Evolutionary conservation across 1,284 basidiomycete species (phyloP).

Genomic region (Microbotryomycetes sp.): DNA sequence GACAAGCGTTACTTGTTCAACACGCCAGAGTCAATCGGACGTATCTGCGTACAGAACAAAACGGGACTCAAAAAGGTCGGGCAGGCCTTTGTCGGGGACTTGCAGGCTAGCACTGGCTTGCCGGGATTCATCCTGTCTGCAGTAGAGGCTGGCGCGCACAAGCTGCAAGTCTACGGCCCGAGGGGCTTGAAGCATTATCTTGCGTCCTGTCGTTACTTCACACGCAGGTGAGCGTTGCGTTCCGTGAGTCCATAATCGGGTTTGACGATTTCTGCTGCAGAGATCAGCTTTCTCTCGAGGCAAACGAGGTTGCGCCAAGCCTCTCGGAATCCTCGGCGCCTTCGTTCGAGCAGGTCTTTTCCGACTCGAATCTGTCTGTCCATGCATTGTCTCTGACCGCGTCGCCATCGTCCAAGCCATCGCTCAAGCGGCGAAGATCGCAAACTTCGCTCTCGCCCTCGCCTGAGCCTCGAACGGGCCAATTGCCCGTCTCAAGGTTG

Average conservation of each 20-base stretch:
- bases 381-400: conserved; percentile 12
- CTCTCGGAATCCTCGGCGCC: not conserved
- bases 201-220: conserved; percentile 28
- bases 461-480: conserved; percentile 3
- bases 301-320: not conserved
- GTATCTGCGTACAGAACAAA: conserved; percentile 28
- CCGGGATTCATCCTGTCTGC: conserved; percentile 28
- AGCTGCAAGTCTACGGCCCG: conserved; percentile 28
- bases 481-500: not conserved
- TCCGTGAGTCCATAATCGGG: not conserved
- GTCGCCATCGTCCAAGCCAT: not conserved
- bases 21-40: conserved; percentile 26
- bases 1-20: conserved; percentile 32
- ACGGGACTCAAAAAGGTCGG: conserved; percentile 27
- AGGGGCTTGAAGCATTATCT: conserved; percentile 28
- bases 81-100: conserved; percentile 24
- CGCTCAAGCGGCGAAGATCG: conserved; percentile 22
- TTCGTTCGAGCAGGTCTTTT: conserved; percentile 1
- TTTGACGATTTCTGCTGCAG: not conserved
- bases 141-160: conserved; percentile 27
- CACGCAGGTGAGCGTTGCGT: conserved; percentile 22
- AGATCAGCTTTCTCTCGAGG: conserved; percentile 24
- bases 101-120: conserved; percentile 24
- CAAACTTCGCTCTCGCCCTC: conserved; percentile 6
- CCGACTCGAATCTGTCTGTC: conserved; percentile 22